Evolutionary conservation across 441 rosid species (phyloP), one percentile per base, ranked within the genome.

Genomic region (Populus hybrid): DNA sequence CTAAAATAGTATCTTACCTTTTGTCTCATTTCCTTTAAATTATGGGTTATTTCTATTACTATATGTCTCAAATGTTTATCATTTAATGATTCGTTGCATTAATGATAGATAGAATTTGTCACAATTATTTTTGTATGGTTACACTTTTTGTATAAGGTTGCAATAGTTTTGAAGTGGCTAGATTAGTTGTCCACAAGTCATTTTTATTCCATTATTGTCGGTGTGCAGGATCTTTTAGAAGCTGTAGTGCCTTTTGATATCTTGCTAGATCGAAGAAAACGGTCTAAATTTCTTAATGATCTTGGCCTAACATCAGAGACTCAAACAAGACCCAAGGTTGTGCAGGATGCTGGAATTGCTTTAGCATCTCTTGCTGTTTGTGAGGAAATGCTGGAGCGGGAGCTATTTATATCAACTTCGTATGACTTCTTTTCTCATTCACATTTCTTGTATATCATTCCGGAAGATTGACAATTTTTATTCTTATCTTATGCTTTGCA

Each of bases 221-320:
- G n/a, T 67, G 11, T 86, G 71, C 87, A 91, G 96, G 92, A 91
- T 85, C 90, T 91, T 77, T 79, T 91, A 88, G 94, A 90, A 82
- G 96, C 92, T 63, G 94, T 91, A 32, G 84, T 91, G 32, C 96
- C 96, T 75, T 91, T 89, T 81, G 96, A 90, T 75, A 78, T 91
- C 79, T 80, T 91, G 86, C 77, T 81, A 75, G 92, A 91, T 86
- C 79, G 94, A 63, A 89, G 88, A 77, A 91, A 89, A 76, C 79
- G 86, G 72, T 76, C 79, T 67, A 77, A 83, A 72, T 91, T 82
- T 84, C 86, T 90, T 73, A 78, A 79, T 73, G 83, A 84, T 82
- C 82, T 91, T 75, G 81, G 65, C 59, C 83, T 81, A 79, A 72
- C 85, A 80, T 86, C 88, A 19, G 85, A 84, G 73, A 75, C 63